Evolutionary conservation across 1,284 basidiomycete species (phyloP).

Genomic region (Boletellus sp.): DNA sequence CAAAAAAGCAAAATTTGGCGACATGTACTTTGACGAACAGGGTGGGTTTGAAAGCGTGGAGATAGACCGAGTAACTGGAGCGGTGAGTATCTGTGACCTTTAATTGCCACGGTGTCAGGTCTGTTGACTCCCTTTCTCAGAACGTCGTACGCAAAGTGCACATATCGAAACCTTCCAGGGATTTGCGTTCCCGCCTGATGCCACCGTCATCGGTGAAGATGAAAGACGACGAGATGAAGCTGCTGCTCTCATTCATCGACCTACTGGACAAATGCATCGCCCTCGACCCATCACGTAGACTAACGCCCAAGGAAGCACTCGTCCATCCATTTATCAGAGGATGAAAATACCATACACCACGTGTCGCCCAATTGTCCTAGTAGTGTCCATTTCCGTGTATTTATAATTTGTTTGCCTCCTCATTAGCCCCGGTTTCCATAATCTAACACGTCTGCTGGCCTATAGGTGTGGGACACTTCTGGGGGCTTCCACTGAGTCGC

Average conservation of each 20-base stretch:
- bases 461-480: constrained; percentile 3
- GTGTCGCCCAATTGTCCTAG: constrained; percentile 13
- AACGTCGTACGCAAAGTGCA: constrained; percentile 80
- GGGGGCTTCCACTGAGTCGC: too few species aligned
- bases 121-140: constrained; percentile 41
- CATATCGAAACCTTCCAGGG: constrained; percentile 79
- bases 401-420: constrained; percentile 20
- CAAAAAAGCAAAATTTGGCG: constrained; percentile 90
- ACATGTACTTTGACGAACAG: constrained; percentile 92
- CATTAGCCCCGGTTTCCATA: constrained; percentile 4
- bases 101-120: constrained; percentile 5
- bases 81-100: constrained; percentile 49
- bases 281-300: constrained; percentile 85
- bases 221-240: constrained; percentile 85
- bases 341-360: constrained; percentile 29
- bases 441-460: constrained; percentile 14
- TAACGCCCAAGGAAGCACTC: constrained; percentile 86
- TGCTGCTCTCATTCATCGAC: constrained; percentile 85
- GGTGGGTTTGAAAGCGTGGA: constrained; percentile 80
- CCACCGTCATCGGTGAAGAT: constrained; percentile 75
- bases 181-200: constrained; percentile 80
- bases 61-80: constrained; percentile 77
- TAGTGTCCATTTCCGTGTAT: constrained; percentile 26
- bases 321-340: constrained; percentile 84
- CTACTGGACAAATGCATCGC: constrained; percentile 88